phyloP scores from a whole-genome alignment of 2,329 filamentous ascomycete genomes.

The Pestalotiopsis sp. region DNA sequence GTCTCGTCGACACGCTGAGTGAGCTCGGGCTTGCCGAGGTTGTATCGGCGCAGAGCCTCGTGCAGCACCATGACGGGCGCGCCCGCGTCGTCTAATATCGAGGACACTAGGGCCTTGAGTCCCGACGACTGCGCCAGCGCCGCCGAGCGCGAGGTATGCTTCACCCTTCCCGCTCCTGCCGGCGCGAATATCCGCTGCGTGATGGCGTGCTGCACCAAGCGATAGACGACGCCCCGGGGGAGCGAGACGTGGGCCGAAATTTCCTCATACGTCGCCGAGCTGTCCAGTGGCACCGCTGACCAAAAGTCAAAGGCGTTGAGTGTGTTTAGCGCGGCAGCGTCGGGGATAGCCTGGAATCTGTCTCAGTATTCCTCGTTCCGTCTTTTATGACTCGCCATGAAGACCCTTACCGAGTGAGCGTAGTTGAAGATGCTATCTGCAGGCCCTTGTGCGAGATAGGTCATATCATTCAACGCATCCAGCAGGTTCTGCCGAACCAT shows the following conservation, averaged over 20 bases:
- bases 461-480: slow-evolving; percentile 48
- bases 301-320: slow-evolving; percentile 56
- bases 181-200: slow-evolving; percentile 39
- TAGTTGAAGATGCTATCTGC: slow-evolving; percentile 52
- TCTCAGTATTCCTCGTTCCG: not conserved
- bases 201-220: slow-evolving; percentile 39
- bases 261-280: slow-evolving; percentile 42
- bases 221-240: slow-evolving; percentile 38
- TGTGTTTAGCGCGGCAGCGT: slow-evolving; percentile 45
- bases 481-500: slow-evolving; percentile 43
- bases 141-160: slow-evolving; percentile 40
- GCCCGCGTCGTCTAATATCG: slow-evolving; percentile 38
- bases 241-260: slow-evolving; percentile 39
- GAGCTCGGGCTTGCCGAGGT: slow-evolving; percentile 30
- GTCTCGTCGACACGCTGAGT: slow-evolving; percentile 36
- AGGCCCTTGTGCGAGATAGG: slow-evolving; percentile 47
- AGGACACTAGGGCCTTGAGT: slow-evolving; percentile 37
- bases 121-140: slow-evolving; percentile 34
- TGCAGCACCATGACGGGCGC: slow-evolving; percentile 37
- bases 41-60: slow-evolving; percentile 33
- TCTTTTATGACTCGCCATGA: not conserved
- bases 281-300: slow-evolving; percentile 49
- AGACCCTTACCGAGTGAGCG: slow-evolving; percentile 36
- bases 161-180: slow-evolving; percentile 26
- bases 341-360: slow-evolving; percentile 39